Evolutionary conservation across 768 basidiomycete genomes (phyloP).

Genomic region (Suillus subaureus): DNA sequence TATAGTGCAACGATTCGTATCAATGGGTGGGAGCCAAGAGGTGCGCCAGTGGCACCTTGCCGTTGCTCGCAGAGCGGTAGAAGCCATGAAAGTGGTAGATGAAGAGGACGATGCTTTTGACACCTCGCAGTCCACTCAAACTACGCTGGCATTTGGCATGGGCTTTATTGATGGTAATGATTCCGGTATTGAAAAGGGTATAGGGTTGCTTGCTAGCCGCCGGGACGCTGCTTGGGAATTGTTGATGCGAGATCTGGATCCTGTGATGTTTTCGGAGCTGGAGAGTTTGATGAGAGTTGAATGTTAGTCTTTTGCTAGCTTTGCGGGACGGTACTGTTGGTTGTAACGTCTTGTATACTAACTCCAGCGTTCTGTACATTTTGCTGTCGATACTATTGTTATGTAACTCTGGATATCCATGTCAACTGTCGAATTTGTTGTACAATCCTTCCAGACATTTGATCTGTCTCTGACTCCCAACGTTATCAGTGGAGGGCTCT

Average conservation of each 20-base stretch:
- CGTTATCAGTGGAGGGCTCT: too few species aligned
- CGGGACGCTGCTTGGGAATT: constrained; percentile 73
- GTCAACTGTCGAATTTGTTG: background rate
- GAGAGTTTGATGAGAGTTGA: constrained; percentile 78
- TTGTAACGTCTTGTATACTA: constrained; percentile 16
- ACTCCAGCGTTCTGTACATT: background rate
- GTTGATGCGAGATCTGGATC: constrained; percentile 75
- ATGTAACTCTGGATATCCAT: constrained; percentile 1
- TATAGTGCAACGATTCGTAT: constrained; percentile 66
- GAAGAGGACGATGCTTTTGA: constrained; percentile 77
- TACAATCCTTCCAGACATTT: background rate
- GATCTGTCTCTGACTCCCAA: background rate
- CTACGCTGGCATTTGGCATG: constrained; percentile 81
- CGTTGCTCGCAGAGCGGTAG: constrained; percentile 67
- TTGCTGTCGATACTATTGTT: constrained; percentile 7
- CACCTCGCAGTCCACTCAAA: constrained; percentile 54
- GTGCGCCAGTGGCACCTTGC: constrained; percentile 53
- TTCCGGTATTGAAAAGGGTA: constrained; percentile 65
- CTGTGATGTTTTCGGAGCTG: constrained; percentile 73
- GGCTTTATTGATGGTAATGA: constrained; percentile 79
- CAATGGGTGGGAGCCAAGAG: constrained; percentile 48
- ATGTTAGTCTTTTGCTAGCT: constrained; percentile 28
- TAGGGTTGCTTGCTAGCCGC: constrained; percentile 72
- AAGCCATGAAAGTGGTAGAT: constrained; percentile 79
- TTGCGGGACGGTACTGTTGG: constrained; percentile 1